Percentiles rank a stretch among this genome's conserved stretches.
These are phyloP conservation scores for Hemileia vastatrix DNA, from an alignment of 1,284 basidiomycete species.

Conservation along the genomic window DNA sequence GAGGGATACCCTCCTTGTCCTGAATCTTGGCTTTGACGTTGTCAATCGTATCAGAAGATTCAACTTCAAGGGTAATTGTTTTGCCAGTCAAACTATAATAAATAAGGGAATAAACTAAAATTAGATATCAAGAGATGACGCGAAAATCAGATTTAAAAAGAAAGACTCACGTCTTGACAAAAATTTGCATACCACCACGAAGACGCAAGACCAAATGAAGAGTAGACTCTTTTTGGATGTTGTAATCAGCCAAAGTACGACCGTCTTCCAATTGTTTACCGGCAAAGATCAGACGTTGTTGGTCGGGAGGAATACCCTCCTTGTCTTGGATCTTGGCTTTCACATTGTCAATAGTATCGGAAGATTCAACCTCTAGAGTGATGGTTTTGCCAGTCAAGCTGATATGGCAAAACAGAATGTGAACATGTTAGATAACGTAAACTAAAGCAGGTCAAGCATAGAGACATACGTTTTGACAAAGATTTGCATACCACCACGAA, in stretches of 20 bases:
- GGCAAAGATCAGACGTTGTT: slow-evolving; percentile 49
- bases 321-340: slow-evolving; percentile 53
- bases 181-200: slow-evolving; percentile 54
- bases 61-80: slow-evolving; percentile 46
- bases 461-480: no score
- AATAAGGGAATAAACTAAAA: no score
- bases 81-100: slow-evolving; percentile 44
- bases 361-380: slow-evolving; percentile 54
- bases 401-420: slow-evolving; percentile 61
- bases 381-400: slow-evolving; percentile 42
- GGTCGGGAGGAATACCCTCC: slow-evolving; percentile 59
- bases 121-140: no score
- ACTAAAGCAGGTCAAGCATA: no score
- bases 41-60: slow-evolving; percentile 76
- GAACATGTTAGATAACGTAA: not conserved
- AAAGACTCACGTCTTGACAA: slow-evolving; percentile 39
- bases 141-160: no score
- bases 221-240: slow-evolving; percentile 93
- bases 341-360: slow-evolving; percentile 55
- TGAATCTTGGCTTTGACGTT: slow-evolving; percentile 75
- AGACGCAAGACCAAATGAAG: slow-evolving; percentile 88
- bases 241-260: slow-evolving; percentile 57
- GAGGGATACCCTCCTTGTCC: slow-evolving; percentile 64
- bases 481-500: slow-evolving; percentile 49
- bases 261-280: slow-evolving; percentile 49